Percentiles rank a stretch among this genome's conserved stretches.
phyloP scores from a whole-genome alignment of 495 filamentous ascomycete genomes.

The Aspergillus baeticus region DNA sequence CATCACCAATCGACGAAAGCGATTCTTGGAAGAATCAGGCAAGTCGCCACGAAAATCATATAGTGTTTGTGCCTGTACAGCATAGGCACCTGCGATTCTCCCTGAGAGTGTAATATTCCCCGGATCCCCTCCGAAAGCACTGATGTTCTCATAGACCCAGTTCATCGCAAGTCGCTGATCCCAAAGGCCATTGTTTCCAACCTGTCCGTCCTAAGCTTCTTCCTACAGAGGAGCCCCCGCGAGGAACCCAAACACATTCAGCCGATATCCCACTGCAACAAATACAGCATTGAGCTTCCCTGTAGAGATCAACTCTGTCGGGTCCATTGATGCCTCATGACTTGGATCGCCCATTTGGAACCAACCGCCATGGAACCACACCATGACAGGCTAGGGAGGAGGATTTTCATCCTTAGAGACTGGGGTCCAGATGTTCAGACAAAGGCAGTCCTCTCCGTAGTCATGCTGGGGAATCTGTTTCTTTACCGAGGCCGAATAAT shows the following conservation, averaged over 20 bases:
- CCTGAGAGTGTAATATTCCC: slow-evolving; percentile 60
- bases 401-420: slow-evolving; percentile 18
- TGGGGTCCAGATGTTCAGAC: slow-evolving; percentile 44
- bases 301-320: slow-evolving; percentile 51
- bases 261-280: slow-evolving; percentile 60
- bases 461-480: slow-evolving; percentile 17
- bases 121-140: slow-evolving; percentile 56
- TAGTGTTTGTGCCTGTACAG: slow-evolving; percentile 46
- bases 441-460: slow-evolving; percentile 47
- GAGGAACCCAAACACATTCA: slow-evolving; percentile 62
- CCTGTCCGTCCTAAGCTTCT: slow-evolving; percentile 43
- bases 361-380: slow-evolving; percentile 54
- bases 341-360: slow-evolving; percentile 47
- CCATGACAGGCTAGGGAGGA: slow-evolving; percentile 50
- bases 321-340: slow-evolving; percentile 28
- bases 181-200: slow-evolving; percentile 59
- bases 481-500: slow-evolving; percentile 22
- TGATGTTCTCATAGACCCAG: slow-evolving; percentile 59
- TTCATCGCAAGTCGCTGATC: slow-evolving; percentile 58
- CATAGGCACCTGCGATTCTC: slow-evolving; percentile 59
- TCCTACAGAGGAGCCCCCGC: slow-evolving; percentile 39
- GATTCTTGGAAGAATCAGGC: slow-evolving; percentile 13
- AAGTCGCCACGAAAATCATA: slow-evolving; percentile 38
- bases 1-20: slow-evolving; percentile 41
- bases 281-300: slow-evolving; percentile 48